phyloP scores from a whole-genome alignment of 805 yeast genomes.

The Candida insectalens region DNA sequence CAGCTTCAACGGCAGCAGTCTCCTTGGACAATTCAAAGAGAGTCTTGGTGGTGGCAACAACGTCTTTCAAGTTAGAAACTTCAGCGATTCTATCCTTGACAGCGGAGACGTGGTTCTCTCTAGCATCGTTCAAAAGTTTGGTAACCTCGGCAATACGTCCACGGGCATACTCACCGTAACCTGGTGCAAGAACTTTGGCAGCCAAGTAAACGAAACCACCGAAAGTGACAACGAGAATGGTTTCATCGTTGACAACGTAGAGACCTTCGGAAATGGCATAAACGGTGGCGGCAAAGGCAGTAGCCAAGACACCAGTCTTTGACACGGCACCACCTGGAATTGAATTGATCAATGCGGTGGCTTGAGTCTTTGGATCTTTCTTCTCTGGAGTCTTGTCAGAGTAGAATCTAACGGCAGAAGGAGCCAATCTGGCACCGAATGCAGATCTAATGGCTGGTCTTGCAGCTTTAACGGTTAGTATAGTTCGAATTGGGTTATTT shows the following conservation, averaged over 20 bases:
- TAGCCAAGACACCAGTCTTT: conserved; percentile 92
- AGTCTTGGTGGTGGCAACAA: conserved; percentile 82
- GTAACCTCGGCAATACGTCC: conserved; percentile 51
- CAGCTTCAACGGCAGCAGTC: conserved; percentile 92
- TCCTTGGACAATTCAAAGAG: conserved; percentile 92
- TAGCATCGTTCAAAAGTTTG: conserved; percentile 71
- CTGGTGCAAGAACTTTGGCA: conserved; percentile 87
- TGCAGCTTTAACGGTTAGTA: conserved; percentile 8
- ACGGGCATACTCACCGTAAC: conserved; percentile 89
- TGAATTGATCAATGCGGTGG: conserved; percentile 80
- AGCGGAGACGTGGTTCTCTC: conserved; percentile 84
- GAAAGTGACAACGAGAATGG: conserved; percentile 76
- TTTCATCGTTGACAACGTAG: conserved; percentile 89
- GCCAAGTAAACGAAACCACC: conserved; percentile 63
- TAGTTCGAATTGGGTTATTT: neutral
- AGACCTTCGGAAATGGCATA: conserved; percentile 92
- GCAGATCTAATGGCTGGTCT: conserved; percentile 22
- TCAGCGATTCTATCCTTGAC: conserved; percentile 86
- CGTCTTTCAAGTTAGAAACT: conserved; percentile 84
- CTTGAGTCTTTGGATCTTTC: conserved; percentile 84
- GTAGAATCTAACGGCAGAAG: conserved; percentile 54
- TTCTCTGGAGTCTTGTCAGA: conserved; percentile 27
- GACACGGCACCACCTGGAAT: conserved; percentile 79
- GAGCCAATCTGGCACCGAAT: conserved; percentile 14
- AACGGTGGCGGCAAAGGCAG: conserved; percentile 87